A percentile compares a stretch with the other conserved stretches of the same genome.
These are phyloP conservation scores for Pythium aristosporum DNA, from an alignment of 352 stramenopile species.

Conservation along the genomic window DNA sequence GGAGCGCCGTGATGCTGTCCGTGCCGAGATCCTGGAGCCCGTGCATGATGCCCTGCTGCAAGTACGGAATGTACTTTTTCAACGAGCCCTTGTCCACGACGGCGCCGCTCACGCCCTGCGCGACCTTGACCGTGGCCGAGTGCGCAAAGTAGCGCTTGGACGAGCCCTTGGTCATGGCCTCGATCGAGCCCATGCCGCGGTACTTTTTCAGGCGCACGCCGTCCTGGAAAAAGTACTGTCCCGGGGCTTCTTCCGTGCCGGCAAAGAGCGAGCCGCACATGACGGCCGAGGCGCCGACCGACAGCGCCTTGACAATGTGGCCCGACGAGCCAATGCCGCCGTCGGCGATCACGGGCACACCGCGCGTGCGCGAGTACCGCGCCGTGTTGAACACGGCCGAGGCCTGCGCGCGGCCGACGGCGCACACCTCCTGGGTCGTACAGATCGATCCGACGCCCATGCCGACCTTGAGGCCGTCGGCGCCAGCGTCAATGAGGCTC, in stretches of 20 bases:
- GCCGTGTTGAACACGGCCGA: conserved; percentile 99
- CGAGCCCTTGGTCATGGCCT: conserved; percentile 98
- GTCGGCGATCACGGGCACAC: conserved; percentile 98
- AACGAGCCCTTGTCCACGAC: conserved; percentile 99
- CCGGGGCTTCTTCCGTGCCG: conserved; percentile 98
- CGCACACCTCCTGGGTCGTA: conserved; percentile 99
- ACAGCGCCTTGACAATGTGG: conserved; percentile 99
- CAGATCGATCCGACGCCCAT: conserved; percentile 99
- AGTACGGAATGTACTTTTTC: conserved; percentile 98
- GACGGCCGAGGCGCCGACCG: conserved; percentile 96
- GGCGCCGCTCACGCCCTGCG: conserved; percentile 97
- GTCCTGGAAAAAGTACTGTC: conserved; percentile 99
- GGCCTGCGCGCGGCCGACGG: conserved; percentile 97
- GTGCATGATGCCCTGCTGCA: conserved; percentile 98
- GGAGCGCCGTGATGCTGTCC: conserved; percentile 87
- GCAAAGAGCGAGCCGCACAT: conserved; percentile 99
- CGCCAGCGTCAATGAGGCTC: conserved; percentile 98
- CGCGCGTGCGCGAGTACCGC: conserved; percentile 94
- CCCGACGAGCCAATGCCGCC: conserved; percentile 98
- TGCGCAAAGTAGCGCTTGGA: conserved; percentile 92
- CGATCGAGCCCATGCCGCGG: conserved; percentile 99
- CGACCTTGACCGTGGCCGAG: conserved; percentile 95
- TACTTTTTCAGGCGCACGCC: conserved; percentile 99
- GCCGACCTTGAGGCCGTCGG: conserved; percentile 98
- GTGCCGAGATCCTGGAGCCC: conserved; percentile 98